Percentiles rank a stretch among this genome's conserved stretches.
These are phyloP conservation scores for Zalaria sp. DNA, from an alignment of 2,329 filamentous ascomycete genomes.

Conservation along the genomic window DNA sequence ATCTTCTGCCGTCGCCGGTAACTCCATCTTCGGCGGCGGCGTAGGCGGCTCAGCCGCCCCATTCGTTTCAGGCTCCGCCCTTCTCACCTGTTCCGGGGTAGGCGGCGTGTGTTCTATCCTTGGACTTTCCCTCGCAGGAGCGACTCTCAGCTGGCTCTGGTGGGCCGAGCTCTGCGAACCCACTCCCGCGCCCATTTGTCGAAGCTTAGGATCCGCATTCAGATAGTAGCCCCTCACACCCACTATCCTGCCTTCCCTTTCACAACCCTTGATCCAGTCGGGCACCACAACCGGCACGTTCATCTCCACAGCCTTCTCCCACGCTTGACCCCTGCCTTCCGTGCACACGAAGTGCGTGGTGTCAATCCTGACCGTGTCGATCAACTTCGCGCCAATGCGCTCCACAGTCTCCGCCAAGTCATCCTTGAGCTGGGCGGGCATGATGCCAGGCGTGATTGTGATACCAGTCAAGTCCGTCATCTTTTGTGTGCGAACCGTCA, in stretches of 20 bases:
- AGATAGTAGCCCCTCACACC: constrained; percentile 94
- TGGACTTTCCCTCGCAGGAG: constrained; percentile 23
- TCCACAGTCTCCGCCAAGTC: constrained; percentile 62
- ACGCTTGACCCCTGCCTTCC: constrained; percentile 74
- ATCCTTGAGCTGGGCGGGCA: constrained; percentile 61
- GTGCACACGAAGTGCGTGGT: constrained; percentile 98
- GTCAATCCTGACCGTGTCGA: constrained; percentile 83
- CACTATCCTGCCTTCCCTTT: constrained; percentile 80
- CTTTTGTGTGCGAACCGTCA: constrained; percentile 85
- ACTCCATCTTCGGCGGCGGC: constrained; percentile 16
- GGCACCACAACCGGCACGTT: constrained; percentile 95
- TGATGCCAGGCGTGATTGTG: constrained; percentile 79
- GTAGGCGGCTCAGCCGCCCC: constrained; percentile 10
- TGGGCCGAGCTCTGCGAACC: constrained; percentile 10
- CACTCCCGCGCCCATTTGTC: constrained; percentile 32
- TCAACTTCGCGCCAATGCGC: constrained; percentile 82
- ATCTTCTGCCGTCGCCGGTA: constrained; percentile 14
- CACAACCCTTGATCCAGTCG: constrained; percentile 96
- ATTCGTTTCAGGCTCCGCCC: constrained; percentile 4
- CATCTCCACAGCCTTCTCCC: constrained; percentile 96
- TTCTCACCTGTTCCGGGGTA: constrained; percentile 27
- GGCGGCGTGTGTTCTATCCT: constrained; percentile 36
- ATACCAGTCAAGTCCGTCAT: constrained; percentile 96
- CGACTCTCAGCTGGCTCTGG: constrained; percentile 15
- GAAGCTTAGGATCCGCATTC: constrained; percentile 59